Conservation (phyloP, 371 early-diverging fungal species). For the Apophysomyces sp. region DNA sequence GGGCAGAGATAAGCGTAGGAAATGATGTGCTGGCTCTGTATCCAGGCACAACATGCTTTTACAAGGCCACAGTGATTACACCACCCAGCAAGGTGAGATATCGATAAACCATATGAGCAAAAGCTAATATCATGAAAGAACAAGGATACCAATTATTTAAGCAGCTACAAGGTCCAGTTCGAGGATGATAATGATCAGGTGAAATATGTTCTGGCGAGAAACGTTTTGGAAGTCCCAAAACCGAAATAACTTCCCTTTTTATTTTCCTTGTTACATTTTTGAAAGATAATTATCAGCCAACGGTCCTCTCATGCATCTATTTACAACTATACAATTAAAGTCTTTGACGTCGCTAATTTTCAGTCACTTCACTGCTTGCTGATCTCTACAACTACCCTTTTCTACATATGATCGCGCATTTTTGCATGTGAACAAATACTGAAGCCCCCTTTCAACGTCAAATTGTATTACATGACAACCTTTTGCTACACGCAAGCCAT, state of each 20-base stretch:
- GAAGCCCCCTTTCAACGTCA: too few relatives aligned
- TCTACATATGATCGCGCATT: too few relatives aligned
- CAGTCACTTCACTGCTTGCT: too few relatives aligned
- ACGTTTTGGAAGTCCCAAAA: slow-evolving; percentile 65
- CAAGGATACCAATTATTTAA: slow-evolving; percentile 28
- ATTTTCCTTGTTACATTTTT: background rate
- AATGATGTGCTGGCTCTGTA: slow-evolving; percentile 81
- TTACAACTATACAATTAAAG: background rate
- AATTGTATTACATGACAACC: too few relatives aligned
- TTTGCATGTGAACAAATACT: too few relatives aligned
- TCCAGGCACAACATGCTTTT: slow-evolving; percentile 86
- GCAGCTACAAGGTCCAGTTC: slow-evolving; percentile 59
- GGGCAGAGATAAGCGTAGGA: slow-evolving; percentile 60
- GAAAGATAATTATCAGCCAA: background rate
- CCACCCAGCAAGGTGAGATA: slow-evolving; percentile 67
- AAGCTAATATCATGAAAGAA: slow-evolving; percentile 20
- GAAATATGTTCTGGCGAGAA: slow-evolving; percentile 44
- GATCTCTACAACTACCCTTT: too few relatives aligned
- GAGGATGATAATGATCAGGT: slow-evolving; percentile 67
- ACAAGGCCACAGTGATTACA: slow-evolving; percentile 70
- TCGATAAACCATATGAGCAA: background rate
- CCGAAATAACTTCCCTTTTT: slow-evolving; percentile 35
- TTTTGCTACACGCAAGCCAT: too few relatives aligned
- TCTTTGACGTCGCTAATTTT: background rate
- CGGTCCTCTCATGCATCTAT: background rate